Evolutionary conservation across 441 rosid genomes (phyloP), one percentile per base, ranked within the genome.

Genomic region (Pelargonium fulgidum): DNA sequence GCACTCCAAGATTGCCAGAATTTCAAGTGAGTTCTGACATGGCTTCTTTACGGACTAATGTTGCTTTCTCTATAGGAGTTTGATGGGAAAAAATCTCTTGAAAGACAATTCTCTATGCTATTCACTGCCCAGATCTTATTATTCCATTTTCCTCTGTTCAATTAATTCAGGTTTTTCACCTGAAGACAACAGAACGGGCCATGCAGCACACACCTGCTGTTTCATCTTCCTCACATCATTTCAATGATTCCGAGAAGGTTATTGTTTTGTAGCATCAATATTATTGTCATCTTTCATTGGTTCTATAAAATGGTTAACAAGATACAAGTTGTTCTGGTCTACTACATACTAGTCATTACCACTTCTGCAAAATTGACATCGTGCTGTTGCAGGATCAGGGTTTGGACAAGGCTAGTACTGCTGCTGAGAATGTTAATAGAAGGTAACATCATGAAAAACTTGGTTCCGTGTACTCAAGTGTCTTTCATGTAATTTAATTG

Each of bases 151-250:
- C 59, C 36, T 19, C 8, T 3, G 62, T 72, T 7, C 44, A 54
- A 13, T 73, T 74, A 56, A 69, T 81, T 58, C 80, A 91, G 98
- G 96, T 89, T 80, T 93, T 93, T 75, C 94, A 77, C 81, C 76
- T 93, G 73, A 89, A 87, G 81, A 93, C 98, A 70, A 77, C 75
- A 42, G 89, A 91, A 77, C 89, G 96, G 81, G 98, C 97, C 70
- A 83, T 80, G 88, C 93, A 85, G 70, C 92, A 87, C 68, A 69
- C 80, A 6, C 74, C 86, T 69, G 76, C 86, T 75, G 80, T 83
- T 68, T 75, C 86, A 70, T 80, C 88, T 33, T 82, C 87, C 45
- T 77, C 78, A 36, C 69, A 70, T 69, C 82, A 77, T 58, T 73
- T 73, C 70, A 72, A 54, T 78, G 78, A 78, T 48, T 66, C 76